These are phyloP conservation scores for Angomonas deanei DNA, from an alignment of 208 protist species.

Conservation along the genomic window DNA sequence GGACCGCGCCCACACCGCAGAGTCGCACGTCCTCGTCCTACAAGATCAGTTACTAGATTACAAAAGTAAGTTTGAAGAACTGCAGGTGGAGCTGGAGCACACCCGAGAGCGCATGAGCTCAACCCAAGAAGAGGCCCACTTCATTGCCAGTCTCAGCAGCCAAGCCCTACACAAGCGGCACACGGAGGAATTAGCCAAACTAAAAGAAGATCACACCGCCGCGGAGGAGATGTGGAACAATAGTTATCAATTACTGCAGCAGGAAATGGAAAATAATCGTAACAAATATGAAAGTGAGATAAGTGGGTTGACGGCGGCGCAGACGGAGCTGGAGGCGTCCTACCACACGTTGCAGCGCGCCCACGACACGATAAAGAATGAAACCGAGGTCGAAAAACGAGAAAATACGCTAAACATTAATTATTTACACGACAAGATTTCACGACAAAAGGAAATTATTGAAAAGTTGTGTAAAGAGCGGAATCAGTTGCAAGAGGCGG, in stretches of 20 bases:
- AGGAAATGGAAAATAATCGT: not conserved
- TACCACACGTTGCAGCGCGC: not conserved
- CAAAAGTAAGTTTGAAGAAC: constrained; percentile 5
- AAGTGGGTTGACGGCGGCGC: not conserved
- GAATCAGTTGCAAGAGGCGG: not conserved
- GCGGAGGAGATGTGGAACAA: not conserved
- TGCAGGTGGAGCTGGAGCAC: constrained; percentile 16
- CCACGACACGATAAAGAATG: not conserved
- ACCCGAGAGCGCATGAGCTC: not conserved
- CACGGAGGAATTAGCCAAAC: not conserved
- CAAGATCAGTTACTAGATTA: constrained; percentile 15
- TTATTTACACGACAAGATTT: not conserved
- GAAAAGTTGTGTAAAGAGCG: not conserved
- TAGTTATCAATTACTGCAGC: not conserved
- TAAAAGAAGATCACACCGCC: not conserved
- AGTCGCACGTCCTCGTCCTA: constrained; percentile 17
- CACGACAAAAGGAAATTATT: not conserved
- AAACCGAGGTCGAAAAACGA: not conserved
- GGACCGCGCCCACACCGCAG: constrained; percentile 16
- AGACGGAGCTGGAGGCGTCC: not conserved
- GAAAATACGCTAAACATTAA: not conserved
- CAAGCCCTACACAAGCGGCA: constrained; percentile 17
- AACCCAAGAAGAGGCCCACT: constrained; percentile 13
- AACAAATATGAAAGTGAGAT: not conserved
- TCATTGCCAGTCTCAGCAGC: not conserved